Base-by-base conservation (phyloP, 2,329 filamentous ascomycete species). In the Claviceps sp. region DNA sequence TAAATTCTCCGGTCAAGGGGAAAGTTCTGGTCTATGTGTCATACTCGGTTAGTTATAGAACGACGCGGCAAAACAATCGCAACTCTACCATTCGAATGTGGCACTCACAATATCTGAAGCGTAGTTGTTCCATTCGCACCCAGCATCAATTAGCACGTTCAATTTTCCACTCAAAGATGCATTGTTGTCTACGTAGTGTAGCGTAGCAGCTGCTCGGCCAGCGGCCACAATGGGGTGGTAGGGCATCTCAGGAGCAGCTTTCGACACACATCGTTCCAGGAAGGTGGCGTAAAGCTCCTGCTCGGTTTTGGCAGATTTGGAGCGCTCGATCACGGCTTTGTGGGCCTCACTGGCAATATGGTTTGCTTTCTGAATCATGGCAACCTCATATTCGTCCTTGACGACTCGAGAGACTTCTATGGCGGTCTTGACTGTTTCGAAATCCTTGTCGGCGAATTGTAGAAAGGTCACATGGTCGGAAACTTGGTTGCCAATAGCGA, bases 181-280 rank as follows among this genome's bases (percentile, higher is more conserved):
- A 57, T 89, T 75, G 65, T 95, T 95, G 62, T 84, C 80, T 24
- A 89, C 80, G 61, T 96, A 96, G 70, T 96, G 91, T 38, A 96
- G 76, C 1, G 88, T 93, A 5, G 89, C 87, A 0, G 86, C 90
- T 16, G 87, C 84, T 5, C 81, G 77, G 11, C 91, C 91, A 38
- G 80, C 80, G 0, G 89, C 91, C 17, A 93, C 82, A 61, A 97
- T 96, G 55, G 85, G 84, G 58, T 86, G 80, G 68, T 97, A 97
- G 1, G 91, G 84, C 73, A 94, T 89, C 60, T 93, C 82, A 63
- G 82, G 84, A 50, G 85, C 85, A 24, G 86, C 87, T 55, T 84
- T 76, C 50, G 82, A 77, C 54, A 93, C 79, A 65, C 87, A 94
- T 34, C 77, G 75, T 63, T 87, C 82, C 11, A 94, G 67, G 64